Evolutionary conservation across 495 filamentous ascomycete species (phyloP), one percentile per base, ranked within the genome.

Genomic region (Penicillium cataractarum): DNA sequence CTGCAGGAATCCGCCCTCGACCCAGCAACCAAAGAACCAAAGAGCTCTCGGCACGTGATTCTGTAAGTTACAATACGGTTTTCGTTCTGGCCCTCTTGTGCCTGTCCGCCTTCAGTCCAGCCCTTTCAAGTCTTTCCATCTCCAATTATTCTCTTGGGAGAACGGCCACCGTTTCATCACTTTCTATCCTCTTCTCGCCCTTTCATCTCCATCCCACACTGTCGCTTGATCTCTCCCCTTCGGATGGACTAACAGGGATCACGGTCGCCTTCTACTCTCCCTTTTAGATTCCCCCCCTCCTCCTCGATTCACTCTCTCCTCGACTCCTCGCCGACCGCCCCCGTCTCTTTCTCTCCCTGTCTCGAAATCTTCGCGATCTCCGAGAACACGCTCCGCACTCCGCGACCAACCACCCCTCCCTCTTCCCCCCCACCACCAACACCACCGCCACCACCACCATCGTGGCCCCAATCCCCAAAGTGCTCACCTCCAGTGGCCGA

Each of bases 401-500:
- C 37, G 61, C 51, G 15, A 37, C 51, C 32, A 44, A 54, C 40
- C 53, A 6, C 17, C 50, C 29, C 8, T 24, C 50, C 31, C 17
- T 56, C 31, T 19, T 33, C 53, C 52, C 37, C 53, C 44, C 52
- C 31, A 58, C 52, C 37, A 48, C 44, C 52, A 22, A 58, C 55
- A 57, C 65, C 58, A 39, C 51, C 60, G 21, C 37, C 44, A 55
- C 46, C 59, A 50, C 65, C 57, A 63, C 58, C 76, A 81, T 65
- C 74, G 75, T 80, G 76, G 78, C 79, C 74, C 77, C 78, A 35
- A 79, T 81, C 67, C 71, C 67, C 46, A 69, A 68, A 69, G 50
- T 54, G 54, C 64, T 70, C 55, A 65, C 74, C 69, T 69, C 77
- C 70, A 74, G 76, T 75, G 73, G 77, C 76, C 78, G 73, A 71